Conservation (phyloP, 345 rosid genomes). For the Jatropha curcas region DNA sequence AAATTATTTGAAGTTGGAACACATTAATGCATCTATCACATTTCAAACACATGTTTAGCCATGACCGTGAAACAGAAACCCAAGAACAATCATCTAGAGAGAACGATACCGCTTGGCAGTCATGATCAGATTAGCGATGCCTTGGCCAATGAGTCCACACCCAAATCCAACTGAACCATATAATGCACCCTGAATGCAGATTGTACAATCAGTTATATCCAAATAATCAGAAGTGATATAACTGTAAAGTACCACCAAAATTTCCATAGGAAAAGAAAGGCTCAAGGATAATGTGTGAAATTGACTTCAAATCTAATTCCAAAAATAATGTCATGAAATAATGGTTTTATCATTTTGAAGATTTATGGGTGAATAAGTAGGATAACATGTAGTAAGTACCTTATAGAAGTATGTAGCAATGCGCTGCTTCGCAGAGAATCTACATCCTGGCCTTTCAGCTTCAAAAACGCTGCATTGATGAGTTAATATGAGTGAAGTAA, state of each 20-base stretch:
- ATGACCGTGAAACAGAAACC: background rate
- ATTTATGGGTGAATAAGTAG: background rate
- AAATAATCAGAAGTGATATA: background rate
- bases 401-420: slow-evolving; percentile 24
- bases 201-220: background rate
- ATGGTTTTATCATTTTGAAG: background rate
- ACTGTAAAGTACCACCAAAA: background rate
- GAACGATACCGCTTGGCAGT: slow-evolving; percentile 73
- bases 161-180: slow-evolving; percentile 91
- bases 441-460: slow-evolving; percentile 29
- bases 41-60: background rate
- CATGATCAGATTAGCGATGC: slow-evolving; percentile 91
- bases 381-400: slow-evolving; percentile 1
- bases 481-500: background rate
- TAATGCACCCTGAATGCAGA: slow-evolving; percentile 63
- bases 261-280: background rate
- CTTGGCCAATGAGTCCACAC: slow-evolving; percentile 93
- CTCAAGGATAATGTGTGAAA: background rate
- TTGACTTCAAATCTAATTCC: background rate
- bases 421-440: slow-evolving; percentile 8
- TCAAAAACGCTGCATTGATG: slow-evolving; percentile 19
- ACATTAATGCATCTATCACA: background rate
- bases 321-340: background rate
- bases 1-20: background rate
- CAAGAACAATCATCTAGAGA: slow-evolving; percentile 3